These are phyloP conservation scores for Sphagnum tenellum DNA, from an alignment of 225 moss, liverwort and hornwort species.

Conservation along the genomic window DNA sequence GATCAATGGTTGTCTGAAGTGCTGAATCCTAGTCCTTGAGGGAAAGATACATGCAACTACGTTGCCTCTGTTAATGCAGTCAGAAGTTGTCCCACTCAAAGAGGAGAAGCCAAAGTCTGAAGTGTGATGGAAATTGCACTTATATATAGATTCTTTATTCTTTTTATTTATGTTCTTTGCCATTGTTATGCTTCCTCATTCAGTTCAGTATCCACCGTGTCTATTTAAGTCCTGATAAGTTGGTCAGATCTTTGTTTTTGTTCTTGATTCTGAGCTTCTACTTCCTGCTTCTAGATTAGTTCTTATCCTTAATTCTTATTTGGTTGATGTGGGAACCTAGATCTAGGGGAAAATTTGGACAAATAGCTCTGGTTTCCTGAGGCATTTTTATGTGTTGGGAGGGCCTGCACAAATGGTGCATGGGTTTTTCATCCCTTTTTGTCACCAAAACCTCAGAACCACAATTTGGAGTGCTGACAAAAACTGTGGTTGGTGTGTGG, in stretches of 20 bases:
- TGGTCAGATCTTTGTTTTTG: neutral
- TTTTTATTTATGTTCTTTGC: neutral
- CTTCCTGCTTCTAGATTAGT: no score
- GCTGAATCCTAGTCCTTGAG: no score
- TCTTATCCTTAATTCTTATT: neutral
- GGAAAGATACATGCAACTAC: no score
- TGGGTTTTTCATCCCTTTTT: neutral
- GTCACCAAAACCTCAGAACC: neutral
- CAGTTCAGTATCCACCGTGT: no score
- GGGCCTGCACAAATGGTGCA: neutral
- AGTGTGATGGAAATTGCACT: no score
- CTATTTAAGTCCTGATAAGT: no score
- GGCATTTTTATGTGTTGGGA: neutral
- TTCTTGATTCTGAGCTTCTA: neutral
- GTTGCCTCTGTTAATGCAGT: no score
- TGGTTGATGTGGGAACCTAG: neutral
- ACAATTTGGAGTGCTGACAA: neutral
- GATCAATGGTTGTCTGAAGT: no score
- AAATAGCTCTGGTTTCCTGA: neutral
- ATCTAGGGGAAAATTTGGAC: neutral
- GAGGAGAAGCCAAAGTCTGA: no score
- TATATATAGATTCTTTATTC: no score
- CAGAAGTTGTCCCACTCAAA: no score
- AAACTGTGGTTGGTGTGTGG: constrained; percentile 1
- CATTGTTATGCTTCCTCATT: no score